Percentiles rank a stretch among this genome's conserved stretches.
These are phyloP conservation scores for Pichia kluyveri DNA, from an alignment of 805 yeast genomes.

Conservation along the genomic window DNA sequence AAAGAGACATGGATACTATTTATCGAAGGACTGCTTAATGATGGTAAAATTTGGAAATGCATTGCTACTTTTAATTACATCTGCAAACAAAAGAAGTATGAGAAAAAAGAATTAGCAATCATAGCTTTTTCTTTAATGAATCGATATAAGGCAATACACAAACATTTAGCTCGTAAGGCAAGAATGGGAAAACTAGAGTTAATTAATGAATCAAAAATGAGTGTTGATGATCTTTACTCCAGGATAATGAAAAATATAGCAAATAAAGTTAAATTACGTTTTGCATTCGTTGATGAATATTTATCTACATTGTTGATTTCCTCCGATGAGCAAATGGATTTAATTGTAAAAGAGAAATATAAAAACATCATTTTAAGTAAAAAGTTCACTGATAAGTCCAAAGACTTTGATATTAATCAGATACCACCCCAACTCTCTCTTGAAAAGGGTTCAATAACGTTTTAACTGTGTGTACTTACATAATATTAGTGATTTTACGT, in stretches of 20 bases:
- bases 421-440: no score
- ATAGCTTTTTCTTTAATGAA: neutral
- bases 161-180: neutral
- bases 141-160: neutral
- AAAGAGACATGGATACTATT: neutral
- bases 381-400: neutral
- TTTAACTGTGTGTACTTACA: no score
- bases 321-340: neutral
- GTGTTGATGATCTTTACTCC: neutral
- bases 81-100: neutral
- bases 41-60: neutral
- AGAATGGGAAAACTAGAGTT: neutral
- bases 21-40: neutral
- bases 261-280: neutral
- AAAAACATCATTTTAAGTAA: neutral
- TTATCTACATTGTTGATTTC: neutral
- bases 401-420: no score
- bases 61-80: neutral
- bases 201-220: neutral
- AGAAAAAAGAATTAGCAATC: neutral
- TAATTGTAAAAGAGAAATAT: neutral
- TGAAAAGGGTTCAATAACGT: no score
- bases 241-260: neutral
- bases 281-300: slow-evolving; percentile 1
- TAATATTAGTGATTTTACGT: no score